A percentile compares a stretch with the other conserved stretches of the same genome.
phyloP scores from a whole-genome alignment of 371 early-diverging fungal genomes.

The Conidiobolus incongruus region DNA sequence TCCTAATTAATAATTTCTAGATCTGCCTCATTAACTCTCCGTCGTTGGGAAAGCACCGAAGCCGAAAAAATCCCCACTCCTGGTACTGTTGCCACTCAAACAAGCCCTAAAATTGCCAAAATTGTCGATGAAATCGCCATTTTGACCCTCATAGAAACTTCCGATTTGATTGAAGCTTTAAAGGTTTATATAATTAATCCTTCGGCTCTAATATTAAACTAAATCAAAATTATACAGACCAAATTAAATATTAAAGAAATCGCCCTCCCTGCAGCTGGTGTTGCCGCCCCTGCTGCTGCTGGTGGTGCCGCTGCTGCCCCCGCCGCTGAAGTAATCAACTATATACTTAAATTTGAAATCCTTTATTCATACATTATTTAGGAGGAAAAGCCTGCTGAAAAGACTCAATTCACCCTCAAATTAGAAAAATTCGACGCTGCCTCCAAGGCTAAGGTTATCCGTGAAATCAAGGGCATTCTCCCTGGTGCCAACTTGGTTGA shows the following conservation, averaged over 20 bases:
- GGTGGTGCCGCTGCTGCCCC: constrained; percentile 41
- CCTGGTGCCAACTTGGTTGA: constrained; percentile 89
- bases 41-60: no score
- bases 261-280: constrained; percentile 57
- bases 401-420: constrained; percentile 85
- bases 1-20: no score
- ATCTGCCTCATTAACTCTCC: no score
- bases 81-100: no score
- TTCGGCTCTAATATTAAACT: background rate
- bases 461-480: constrained; percentile 84
- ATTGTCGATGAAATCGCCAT: constrained; percentile 77
- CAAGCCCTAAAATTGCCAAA: constrained; percentile 42
- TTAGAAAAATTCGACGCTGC: constrained; percentile 89
- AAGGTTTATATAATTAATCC: constrained; percentile 30
- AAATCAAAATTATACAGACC: constrained; percentile 16
- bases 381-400: constrained; percentile 67
- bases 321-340: constrained; percentile 15
- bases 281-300: constrained; percentile 26
- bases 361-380: constrained; percentile 5
- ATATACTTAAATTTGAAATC: background rate
- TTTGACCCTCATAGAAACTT: constrained; percentile 78
- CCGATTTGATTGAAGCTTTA: constrained; percentile 63
- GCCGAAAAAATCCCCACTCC: background rate
- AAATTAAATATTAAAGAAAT: constrained; percentile 83
- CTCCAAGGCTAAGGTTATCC: constrained; percentile 90